Evolutionary conservation across 305 asterid species (phyloP).

Genomic region (Solanum hybrid): DNA sequence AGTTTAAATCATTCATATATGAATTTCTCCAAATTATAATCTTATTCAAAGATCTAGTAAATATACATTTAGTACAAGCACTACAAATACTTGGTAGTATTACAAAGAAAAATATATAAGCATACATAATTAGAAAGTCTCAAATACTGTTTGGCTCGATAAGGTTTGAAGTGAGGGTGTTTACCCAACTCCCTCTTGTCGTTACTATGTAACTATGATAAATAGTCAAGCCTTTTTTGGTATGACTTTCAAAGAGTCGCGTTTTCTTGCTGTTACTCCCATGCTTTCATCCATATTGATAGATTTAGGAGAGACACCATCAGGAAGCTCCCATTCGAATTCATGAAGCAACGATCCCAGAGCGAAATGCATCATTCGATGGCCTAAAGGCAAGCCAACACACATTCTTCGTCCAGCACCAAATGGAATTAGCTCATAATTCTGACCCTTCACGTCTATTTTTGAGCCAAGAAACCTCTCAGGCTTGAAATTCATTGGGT

Average conservation of each 20-base stretch:
- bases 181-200: background rate
- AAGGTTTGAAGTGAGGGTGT: too few relatives aligned
- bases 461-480: constrained; percentile 23
- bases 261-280: constrained; percentile 19
- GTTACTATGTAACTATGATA: too few relatives aligned
- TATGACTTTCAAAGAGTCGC: constrained; percentile 15
- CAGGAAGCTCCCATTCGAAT: constrained; percentile 23
- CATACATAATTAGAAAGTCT: background rate
- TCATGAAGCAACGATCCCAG: constrained; percentile 22
- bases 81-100: background rate
- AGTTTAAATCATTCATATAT: background rate
- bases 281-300: constrained; percentile 18
- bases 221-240: constrained; percentile 11
- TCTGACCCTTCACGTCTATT: background rate
- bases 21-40: background rate
- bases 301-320: background rate
- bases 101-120: background rate
- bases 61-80: background rate
- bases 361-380: background rate
- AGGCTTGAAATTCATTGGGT: constrained; percentile 19
- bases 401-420: constrained; percentile 15
- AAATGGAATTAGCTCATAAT: constrained; percentile 12
- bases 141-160: background rate
- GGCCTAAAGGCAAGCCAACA: constrained; percentile 16
- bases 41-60: background rate